Conservation (phyloP, 2,329 filamentous ascomycete species). For the Pleoardoris graminearum region DNA sequence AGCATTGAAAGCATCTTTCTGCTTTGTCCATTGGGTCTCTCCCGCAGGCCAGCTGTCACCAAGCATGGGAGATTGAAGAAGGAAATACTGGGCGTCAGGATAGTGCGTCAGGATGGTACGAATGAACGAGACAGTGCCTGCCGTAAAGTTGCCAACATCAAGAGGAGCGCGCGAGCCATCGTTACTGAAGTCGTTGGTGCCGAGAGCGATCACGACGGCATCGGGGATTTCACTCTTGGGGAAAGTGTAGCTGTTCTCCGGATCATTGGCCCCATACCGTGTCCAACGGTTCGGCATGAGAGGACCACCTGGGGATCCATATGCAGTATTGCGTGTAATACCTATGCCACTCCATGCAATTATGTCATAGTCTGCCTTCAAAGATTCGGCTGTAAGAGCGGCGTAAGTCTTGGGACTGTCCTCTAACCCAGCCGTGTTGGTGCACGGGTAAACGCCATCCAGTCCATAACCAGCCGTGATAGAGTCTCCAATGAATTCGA, state of each 20-base stretch:
- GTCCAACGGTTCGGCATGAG: slow-evolving; percentile 50
- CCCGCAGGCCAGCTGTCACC: slow-evolving; percentile 40
- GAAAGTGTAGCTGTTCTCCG: slow-evolving; percentile 46
- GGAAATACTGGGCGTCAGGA: slow-evolving; percentile 44
- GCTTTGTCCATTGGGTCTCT: slow-evolving; percentile 32
- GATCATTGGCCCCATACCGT: slow-evolving; percentile 49
- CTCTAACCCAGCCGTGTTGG: slow-evolving; percentile 46
- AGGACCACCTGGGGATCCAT: slow-evolving; percentile 32
- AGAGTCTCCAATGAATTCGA: slow-evolving; percentile 53
- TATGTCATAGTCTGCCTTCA: slow-evolving; percentile 50
- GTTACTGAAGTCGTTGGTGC: slow-evolving; percentile 52
- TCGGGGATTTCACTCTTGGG: slow-evolving; percentile 37
- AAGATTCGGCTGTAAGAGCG: slow-evolving; percentile 47
- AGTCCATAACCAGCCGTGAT: slow-evolving; percentile 53
- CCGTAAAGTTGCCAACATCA: slow-evolving; percentile 14
- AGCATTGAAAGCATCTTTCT: slow-evolving; percentile 41
- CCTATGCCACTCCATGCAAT: slow-evolving; percentile 54
- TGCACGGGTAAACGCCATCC: slow-evolving; percentile 48
- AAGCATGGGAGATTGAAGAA: slow-evolving; percentile 50
- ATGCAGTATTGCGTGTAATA: slow-evolving; percentile 47
- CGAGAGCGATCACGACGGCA: slow-evolving; percentile 51
- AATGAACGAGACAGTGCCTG: slow-evolving; percentile 35
- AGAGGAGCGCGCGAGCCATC: slow-evolving; percentile 17
- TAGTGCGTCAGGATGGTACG: slow-evolving; percentile 43
- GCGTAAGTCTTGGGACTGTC: slow-evolving; percentile 50